Evolutionary conservation across 495 filamentous ascomycete species (phyloP).

Genomic region (Apiosordaria backusii): DNA sequence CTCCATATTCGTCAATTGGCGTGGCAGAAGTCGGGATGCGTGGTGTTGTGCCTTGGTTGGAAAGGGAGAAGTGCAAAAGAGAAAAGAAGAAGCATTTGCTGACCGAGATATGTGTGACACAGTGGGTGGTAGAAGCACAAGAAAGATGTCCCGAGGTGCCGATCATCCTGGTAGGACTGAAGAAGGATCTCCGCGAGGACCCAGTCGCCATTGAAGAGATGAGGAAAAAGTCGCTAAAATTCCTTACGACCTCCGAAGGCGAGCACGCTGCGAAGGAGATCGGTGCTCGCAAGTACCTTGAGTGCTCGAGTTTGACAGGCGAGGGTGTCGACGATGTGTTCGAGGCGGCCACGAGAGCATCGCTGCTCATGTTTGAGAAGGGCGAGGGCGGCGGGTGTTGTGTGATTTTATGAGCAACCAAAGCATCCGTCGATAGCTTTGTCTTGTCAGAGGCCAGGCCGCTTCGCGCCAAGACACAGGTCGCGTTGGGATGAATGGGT

Average conservation of each 20-base stretch:
- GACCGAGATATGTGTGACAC: slow-evolving; percentile 11
- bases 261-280: slow-evolving; percentile 76
- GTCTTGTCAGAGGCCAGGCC: neutral
- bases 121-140: slow-evolving; percentile 97
- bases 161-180: slow-evolving; percentile 94
- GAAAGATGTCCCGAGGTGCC: slow-evolving; percentile 91
- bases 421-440: neutral
- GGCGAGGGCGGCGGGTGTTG: slow-evolving; percentile 80
- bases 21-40: slow-evolving; percentile 1
- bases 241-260: slow-evolving; percentile 77
- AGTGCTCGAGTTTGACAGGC: slow-evolving; percentile 94
- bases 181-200: slow-evolving; percentile 96
- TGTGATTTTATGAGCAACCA: slow-evolving; percentile 70
- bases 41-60: neutral
- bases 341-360: slow-evolving; percentile 94
- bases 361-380: slow-evolving; percentile 87
- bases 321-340: slow-evolving; percentile 99
- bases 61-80: neutral
- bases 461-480: neutral
- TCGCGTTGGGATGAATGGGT: neutral
- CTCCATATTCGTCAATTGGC: slow-evolving; percentile 7
- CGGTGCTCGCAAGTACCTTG: slow-evolving; percentile 92
- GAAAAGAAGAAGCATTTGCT: slow-evolving; percentile 5
- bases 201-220: slow-evolving; percentile 93
- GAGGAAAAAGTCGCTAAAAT: slow-evolving; percentile 87